Base-by-base conservation (phyloP, 495 filamentous ascomycete genomes). In the Aspergillus saccharolyticus region DNA sequence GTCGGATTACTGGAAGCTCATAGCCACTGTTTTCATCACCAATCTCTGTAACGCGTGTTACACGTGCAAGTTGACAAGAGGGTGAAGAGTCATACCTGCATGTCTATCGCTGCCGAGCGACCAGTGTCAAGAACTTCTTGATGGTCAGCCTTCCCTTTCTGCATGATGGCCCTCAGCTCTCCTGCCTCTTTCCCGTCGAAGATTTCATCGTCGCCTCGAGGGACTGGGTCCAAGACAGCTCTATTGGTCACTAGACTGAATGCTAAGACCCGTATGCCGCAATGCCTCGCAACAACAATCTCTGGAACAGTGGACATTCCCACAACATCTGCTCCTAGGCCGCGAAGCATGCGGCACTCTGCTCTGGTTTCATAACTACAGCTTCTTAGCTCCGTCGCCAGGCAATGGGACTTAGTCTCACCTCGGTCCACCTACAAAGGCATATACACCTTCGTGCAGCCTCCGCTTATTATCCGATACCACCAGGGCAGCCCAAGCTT, bases 261-360 rank as follows among this genome's bases (percentile, higher is more conserved):
- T 30, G 86, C 88, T 44, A 89, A 66, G n/a, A 90, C 84, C 28
- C 81, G 75, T 54, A 91, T 77, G 12, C 82, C 84, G 55, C 78
- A 83, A 64, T 91, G 88, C 59, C 88, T 78, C 15, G 88, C 88
- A 17, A 87, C 83, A 50, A 90, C 79, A 43, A 90, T 85, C 65
- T 91, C 88, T 12, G 88, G 88, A 16, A 90, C 85, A 6, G 87
- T 90, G 17, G 85, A 88, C 88, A 91, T 90, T 9, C 87, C 88
- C 3, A 90, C 88, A 17, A 90, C 69, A 68, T 91, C 87, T 22
- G 85, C 87, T 8, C 87, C 87, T 15, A 89, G 66, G 33, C 67
- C 71, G 24, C 76, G 78, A 56, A 91, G 78, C 81, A 91, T 84
- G 18, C 88, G 81, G 60, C 88, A 90, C 66, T 91, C 88, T 14